Conservation (phyloP, 176 grass and related monocot genomes). For the Phoenix roebelenii region DNA sequence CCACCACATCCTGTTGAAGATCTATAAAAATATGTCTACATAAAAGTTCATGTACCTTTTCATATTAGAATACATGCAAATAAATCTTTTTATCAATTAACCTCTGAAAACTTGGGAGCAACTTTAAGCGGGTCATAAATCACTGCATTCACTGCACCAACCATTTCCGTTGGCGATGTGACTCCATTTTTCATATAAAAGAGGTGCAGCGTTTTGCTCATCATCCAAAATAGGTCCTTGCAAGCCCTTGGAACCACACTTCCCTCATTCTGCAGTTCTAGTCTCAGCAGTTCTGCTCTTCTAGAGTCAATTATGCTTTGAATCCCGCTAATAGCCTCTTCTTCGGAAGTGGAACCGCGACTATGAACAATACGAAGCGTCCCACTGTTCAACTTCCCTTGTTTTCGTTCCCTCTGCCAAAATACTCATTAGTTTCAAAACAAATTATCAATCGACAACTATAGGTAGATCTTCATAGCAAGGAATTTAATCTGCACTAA, state of each 20-base stretch:
- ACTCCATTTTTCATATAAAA: slow-evolving; percentile 65
- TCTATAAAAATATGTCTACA: too few species aligned
- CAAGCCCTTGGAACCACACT: slow-evolving; percentile 50
- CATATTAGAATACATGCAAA: too few species aligned
- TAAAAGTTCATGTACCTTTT: too few species aligned
- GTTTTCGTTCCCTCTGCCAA: slow-evolving; percentile 41
- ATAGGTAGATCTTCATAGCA: too few species aligned
- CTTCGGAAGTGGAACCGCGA: slow-evolving; percentile 27
- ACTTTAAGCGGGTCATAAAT: slow-evolving; percentile 33
- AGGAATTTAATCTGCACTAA: too few species aligned
- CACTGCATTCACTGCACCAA: slow-evolving; percentile 50
- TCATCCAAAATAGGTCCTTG: slow-evolving; percentile 85
- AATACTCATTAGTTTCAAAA: background rate
- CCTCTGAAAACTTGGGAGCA: too few species aligned
- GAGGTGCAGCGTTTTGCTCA: slow-evolving; percentile 58
- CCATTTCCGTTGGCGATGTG: slow-evolving; percentile 66
- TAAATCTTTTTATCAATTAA: too few species aligned
- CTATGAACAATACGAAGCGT: slow-evolving; percentile 30
- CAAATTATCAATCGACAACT: background rate
- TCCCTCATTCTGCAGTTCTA: slow-evolving; percentile 36
- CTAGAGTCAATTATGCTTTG: slow-evolving; percentile 10
- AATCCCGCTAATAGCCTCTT: slow-evolving; percentile 24
- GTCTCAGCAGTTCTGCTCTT: slow-evolving; percentile 42
- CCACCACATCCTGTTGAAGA: too few species aligned
- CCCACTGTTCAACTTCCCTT: slow-evolving; percentile 57